Percentiles rank a stretch among this genome's conserved stretches.
These are phyloP conservation scores for Apocynum venetum DNA, from an alignment of 257 asterid species.

Conservation along the genomic window DNA sequence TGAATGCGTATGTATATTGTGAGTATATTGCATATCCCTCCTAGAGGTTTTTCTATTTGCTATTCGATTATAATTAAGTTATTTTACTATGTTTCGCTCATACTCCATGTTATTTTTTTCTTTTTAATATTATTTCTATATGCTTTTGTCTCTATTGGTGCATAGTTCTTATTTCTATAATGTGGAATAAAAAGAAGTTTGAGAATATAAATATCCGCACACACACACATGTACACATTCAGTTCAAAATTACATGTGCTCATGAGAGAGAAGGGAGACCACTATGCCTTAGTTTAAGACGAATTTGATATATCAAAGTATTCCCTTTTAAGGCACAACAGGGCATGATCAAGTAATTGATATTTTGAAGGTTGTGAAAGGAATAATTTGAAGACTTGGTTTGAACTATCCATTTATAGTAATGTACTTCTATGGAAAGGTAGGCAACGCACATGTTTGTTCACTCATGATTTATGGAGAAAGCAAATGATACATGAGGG, in stretches of 20 bases:
- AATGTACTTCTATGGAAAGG: not conserved
- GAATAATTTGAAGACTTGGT: not conserved
- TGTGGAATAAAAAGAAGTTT: too few species aligned
- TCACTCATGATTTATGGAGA: not conserved
- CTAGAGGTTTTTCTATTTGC: too few species aligned
- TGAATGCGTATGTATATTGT: not conserved
- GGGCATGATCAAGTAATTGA: not conserved
- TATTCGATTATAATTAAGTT: too few species aligned
- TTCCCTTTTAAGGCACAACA: conserved; percentile 6
- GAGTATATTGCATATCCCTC: too few species aligned
- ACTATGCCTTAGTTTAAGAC: not conserved
- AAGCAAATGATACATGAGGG: not conserved
- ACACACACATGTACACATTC: too few species aligned
- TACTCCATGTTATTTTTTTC: too few species aligned
- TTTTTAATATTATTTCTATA: too few species aligned
- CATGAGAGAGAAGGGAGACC: not conserved
- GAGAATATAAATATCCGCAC: not conserved
- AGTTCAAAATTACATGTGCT: not conserved
- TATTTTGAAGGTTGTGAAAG: conserved; percentile 3
- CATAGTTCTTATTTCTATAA: too few species aligned
- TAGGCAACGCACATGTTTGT: not conserved
- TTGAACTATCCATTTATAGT: not conserved
- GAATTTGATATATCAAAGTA: not conserved
- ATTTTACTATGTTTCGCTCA: too few species aligned
- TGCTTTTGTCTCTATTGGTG: too few species aligned